These are phyloP conservation scores for Furcasterigmium sp. DNA, from an alignment of 2,329 filamentous ascomycete genomes.

Conservation along the genomic window DNA sequence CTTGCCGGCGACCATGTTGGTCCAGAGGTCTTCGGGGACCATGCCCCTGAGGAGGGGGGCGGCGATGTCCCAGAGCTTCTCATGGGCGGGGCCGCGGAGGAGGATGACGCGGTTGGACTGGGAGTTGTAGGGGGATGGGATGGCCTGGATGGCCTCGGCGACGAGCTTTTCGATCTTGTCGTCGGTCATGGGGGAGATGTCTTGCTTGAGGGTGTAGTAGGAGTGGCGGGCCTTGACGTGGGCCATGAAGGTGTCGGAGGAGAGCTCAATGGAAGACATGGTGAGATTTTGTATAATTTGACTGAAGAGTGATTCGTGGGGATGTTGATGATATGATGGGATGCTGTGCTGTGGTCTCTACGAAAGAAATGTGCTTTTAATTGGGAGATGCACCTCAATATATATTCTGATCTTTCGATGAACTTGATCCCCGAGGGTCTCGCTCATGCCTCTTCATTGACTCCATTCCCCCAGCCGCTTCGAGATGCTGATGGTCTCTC, in stretches of 20 bases:
- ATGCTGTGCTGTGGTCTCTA: no score
- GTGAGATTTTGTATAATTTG: no score
- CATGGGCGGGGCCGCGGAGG: constrained; percentile 76
- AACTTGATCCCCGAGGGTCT: no score
- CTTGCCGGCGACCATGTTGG: constrained; percentile 41
- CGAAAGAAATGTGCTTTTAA: no score
- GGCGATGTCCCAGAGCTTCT: constrained; percentile 79
- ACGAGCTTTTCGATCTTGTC: constrained; percentile 61
- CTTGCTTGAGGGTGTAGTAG: constrained; percentile 62
- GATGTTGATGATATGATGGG: no score
- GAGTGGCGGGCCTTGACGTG: constrained; percentile 64
- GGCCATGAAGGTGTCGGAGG: constrained; percentile 49
- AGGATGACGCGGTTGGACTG: constrained; percentile 77
- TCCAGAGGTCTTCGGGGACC: constrained; percentile 60
- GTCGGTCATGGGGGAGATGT: constrained; percentile 51
- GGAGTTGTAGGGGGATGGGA: constrained; percentile 82
- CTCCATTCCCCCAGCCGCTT: no score
- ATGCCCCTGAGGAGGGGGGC: constrained; percentile 60
- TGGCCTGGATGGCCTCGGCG: constrained; percentile 57
- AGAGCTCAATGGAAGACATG: constrained; percentile 16
- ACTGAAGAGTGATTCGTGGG: not conserved
- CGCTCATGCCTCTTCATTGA: no score
- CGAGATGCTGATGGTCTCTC: no score
- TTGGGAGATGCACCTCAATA: no score
- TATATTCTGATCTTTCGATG: no score